Conservation (phyloP, 768 basidiomycete species). For the Melanogaster broomeanus region DNA sequence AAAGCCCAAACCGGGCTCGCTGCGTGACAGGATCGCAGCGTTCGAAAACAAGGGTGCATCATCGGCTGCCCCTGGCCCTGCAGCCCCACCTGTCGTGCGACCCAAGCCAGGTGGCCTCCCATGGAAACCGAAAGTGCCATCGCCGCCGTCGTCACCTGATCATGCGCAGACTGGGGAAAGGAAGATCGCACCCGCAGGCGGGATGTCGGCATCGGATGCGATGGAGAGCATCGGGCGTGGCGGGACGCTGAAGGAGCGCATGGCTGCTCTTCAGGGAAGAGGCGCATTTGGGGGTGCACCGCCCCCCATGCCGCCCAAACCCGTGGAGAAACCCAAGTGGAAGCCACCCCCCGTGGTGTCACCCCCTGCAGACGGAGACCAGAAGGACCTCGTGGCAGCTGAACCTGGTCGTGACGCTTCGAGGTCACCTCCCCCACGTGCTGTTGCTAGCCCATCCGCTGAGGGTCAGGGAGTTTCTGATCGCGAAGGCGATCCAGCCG, state of each 20-base stretch:
- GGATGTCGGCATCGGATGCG: conserved; percentile 86
- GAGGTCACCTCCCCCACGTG: conserved; percentile 38
- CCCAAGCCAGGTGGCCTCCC: conserved; percentile 68
- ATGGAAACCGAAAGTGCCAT: conserved; percentile 69
- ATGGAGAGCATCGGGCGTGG: conserved; percentile 81
- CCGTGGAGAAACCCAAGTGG: conserved; percentile 82
- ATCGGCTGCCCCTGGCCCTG: conserved; percentile 32
- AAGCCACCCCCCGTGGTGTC: conserved; percentile 68
- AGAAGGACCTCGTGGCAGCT: conserved; percentile 29
- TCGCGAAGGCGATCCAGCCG: conserved; percentile 29
- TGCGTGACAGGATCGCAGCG: conserved; percentile 87
- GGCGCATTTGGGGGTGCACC: conserved; percentile 70
- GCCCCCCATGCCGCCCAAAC: conserved; percentile 50
- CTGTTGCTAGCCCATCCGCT: conserved; percentile 12
- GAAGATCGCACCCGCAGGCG: conserved; percentile 31
- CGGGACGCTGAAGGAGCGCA: conserved; percentile 86
- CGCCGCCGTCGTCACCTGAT: conserved; percentile 42
- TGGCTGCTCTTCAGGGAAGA: conserved; percentile 89
- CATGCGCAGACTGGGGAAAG: conserved; percentile 13
- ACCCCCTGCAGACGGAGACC: conserved; percentile 48
- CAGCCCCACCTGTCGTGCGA: conserved; percentile 40
- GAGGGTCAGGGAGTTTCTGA: conserved; percentile 14
- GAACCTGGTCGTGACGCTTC: conserved; percentile 27
- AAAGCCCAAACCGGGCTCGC: conserved; percentile 71
- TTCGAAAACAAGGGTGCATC: conserved; percentile 67